These are phyloP conservation scores for Rhodotorula toruloides DNA, from an alignment of 768 basidiomycete species.

Conservation along the genomic window DNA sequence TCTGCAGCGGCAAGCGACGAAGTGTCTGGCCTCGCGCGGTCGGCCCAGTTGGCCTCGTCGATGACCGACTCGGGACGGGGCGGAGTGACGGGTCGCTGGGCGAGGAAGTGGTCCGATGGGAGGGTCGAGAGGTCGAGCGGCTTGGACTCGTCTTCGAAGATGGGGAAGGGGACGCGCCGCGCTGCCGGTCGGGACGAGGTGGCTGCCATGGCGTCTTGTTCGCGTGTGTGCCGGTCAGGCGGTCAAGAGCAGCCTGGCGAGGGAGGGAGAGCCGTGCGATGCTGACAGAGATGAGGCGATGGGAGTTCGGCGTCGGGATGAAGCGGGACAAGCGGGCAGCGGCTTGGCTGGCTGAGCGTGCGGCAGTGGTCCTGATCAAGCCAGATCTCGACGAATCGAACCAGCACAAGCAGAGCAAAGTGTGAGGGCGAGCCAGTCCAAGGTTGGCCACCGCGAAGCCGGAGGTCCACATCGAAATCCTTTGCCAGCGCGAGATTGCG, in stretches of 20 bases:
- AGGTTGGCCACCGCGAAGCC: too few species aligned
- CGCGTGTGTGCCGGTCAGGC: background rate
- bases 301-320: background rate
- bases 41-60: slow-evolving; percentile 3
- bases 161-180: slow-evolving; percentile 4
- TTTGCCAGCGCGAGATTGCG: too few species aligned
- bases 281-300: too few species aligned
- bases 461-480: too few species aligned
- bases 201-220: background rate
- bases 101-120: slow-evolving; percentile 42
- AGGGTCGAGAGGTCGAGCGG: slow-evolving; percentile 1
- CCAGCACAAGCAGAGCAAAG: too few species aligned
- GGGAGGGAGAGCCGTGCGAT: background rate
- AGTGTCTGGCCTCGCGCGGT: slow-evolving; percentile 49
- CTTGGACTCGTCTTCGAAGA: background rate
- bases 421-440: too few species aligned
- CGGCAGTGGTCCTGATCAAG: too few species aligned
- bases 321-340: too few species aligned
- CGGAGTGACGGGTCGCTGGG: slow-evolving; percentile 30
- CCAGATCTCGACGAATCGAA: too few species aligned
- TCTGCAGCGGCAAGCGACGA: slow-evolving; percentile 72
- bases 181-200: background rate
- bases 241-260: background rate
- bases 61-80: slow-evolving; percentile 9
- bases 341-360: too few species aligned